phyloP scores from a whole-genome alignment of 202 grass and related monocot species.

The Zoysia matrella region DNA sequence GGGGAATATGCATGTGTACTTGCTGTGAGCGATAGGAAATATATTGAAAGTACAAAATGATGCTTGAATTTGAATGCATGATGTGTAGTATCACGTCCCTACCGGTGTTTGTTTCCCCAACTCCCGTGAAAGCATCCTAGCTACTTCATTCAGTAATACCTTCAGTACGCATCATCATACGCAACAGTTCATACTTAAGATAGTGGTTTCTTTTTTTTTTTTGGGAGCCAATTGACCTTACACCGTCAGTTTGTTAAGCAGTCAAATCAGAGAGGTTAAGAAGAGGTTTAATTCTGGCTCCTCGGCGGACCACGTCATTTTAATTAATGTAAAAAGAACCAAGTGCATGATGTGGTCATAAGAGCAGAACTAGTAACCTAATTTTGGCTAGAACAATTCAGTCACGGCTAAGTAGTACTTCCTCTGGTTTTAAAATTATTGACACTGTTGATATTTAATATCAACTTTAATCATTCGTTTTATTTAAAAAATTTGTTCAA shows the following conservation, averaged over 20 bases:
- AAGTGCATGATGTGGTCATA: not conserved
- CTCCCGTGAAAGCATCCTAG: not conserved
- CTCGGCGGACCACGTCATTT: not conserved
- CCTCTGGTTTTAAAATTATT: too few relatives aligned
- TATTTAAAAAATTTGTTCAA: too few relatives aligned
- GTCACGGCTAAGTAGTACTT: too few relatives aligned
- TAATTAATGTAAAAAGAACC: not conserved
- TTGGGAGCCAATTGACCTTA: not conserved
- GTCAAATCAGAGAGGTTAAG: constrained; percentile 14
- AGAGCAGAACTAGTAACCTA: constrained; percentile 20
- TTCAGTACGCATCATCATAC: not conserved
- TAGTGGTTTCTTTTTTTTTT: not conserved
- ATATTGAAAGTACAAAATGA: too few relatives aligned
- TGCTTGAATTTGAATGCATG: too few relatives aligned
- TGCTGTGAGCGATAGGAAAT: too few relatives aligned
- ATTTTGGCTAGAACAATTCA: not conserved
- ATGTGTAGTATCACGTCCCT: too few relatives aligned
- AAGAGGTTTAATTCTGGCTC: not conserved
- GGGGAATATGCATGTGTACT: too few relatives aligned
- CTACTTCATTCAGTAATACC: constrained; percentile 12
- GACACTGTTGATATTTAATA: too few relatives aligned
- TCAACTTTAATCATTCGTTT: too few relatives aligned
- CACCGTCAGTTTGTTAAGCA: not conserved
- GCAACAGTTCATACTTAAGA: not conserved
- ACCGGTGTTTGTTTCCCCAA: not conserved